Evolutionary conservation across 495 filamentous ascomycete genomes (phyloP), one percentile per base, ranked within the genome.

Genomic region (Trichoderma reesei): DNA sequence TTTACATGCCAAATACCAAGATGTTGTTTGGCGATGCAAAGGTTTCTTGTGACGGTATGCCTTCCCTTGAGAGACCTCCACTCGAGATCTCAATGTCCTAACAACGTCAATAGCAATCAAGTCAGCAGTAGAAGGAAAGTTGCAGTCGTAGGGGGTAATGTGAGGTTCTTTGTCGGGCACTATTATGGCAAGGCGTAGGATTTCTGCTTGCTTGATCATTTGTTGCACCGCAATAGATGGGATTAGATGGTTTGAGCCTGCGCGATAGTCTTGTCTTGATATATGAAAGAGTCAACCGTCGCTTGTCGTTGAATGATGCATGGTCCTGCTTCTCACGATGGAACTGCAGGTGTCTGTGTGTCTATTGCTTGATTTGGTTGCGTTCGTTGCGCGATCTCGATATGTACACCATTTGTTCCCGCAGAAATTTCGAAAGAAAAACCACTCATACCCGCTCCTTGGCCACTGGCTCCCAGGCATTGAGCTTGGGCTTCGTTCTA

Each of bases 21-120:
- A 93, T 92, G 90, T 73, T 93, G 20, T 93, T 93, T 72, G 89
- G 90, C 33, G 90, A 93, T 77, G 90, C 90, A 5, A 89, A 89
- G 76, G 80, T 83, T 61, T 87, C 85, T 51, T 92, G 89, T 67
- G 89, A 93, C 78, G 88, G 83, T 85, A 60, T 75, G 79, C 69
- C 41, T 44, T 16, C 13, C 61, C 3, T 26, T 16, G 2, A 3
- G 2, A 3, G 11, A 26, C 31, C 20, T 46, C 8, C 6, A 26
- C 2, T 48, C 4, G 0, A 36, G 5, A 6, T 20, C 18, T 5
- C 9, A 63, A 26, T 48, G 18, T 37, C 37, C 39, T 68, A 37
- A 68, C 44, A 60, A 14, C n/a, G 60, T 10, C 5, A 3, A 64
- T 61, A 81, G 79, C 80, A 48, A 82, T 83, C 71, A 83, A 83